Conservation (phyloP, 2,329 filamentous ascomycete genomes). For the Harringtonia aguacate region DNA sequence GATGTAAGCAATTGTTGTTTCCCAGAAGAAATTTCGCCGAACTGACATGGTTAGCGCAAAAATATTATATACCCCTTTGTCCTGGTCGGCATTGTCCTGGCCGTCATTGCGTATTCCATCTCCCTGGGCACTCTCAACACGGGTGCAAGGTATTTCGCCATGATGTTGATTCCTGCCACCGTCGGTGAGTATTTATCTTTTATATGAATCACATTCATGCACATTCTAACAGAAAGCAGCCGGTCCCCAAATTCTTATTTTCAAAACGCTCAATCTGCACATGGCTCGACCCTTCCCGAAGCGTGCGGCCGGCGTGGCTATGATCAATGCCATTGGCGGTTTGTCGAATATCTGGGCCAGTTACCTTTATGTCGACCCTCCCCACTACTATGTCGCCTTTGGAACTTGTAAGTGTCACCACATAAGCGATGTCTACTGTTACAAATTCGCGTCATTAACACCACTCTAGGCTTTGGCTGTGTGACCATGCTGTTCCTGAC, state of each 20-base stretch:
- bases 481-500: conserved; percentile 9
- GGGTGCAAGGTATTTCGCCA: conserved; percentile 28
- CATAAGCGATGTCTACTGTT: neutral
- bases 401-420: conserved; percentile 1
- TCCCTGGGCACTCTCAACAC: conserved; percentile 23
- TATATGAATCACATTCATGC: no score
- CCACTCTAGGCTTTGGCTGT: conserved; percentile 10
- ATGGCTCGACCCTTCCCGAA: conserved; percentile 29
- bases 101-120: conserved; percentile 25
- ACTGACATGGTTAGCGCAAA: conserved; percentile 19
- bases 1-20: conserved; percentile 1
- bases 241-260: conserved; percentile 26
- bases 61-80: conserved; percentile 24
- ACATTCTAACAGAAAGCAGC: conserved; percentile 15
- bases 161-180: conserved; percentile 24
- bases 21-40: neutral
- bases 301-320: conserved; percentile 26
- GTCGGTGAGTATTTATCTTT: neutral
- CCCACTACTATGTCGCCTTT: conserved; percentile 13
- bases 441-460: neutral
- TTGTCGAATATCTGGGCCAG: conserved; percentile 23
- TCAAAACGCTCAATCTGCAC: conserved; percentile 20
- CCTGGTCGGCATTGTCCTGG: conserved; percentile 21
- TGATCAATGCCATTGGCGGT: conserved; percentile 25
- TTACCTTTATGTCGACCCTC: conserved; percentile 19